phyloP scores from a whole-genome alignment of 1,139 yeast species.

The Pichia sp. region DNA sequence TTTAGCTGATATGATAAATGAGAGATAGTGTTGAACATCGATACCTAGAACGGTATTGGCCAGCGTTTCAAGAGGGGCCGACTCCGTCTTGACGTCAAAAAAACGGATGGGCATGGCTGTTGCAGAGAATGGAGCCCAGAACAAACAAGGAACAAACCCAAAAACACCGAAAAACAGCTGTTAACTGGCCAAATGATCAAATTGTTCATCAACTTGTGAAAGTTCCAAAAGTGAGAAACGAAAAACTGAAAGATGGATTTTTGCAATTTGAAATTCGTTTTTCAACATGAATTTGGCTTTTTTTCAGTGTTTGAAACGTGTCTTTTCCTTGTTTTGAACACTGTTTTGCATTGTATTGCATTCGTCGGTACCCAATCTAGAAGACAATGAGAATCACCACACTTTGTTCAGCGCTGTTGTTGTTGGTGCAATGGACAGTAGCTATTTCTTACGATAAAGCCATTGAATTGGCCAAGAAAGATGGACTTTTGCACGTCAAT shows the following conservation, averaged over 20 bases:
- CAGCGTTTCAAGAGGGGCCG: slow-evolving; percentile 52
- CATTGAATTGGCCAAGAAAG: slow-evolving; percentile 9
- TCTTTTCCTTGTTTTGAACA: neutral
- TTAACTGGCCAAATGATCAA: neutral
- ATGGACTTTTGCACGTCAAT: slow-evolving; percentile 36
- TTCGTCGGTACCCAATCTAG: neutral
- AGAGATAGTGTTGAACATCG: slow-evolving; percentile 74
- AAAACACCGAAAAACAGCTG: neutral
- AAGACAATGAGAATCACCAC: neutral
- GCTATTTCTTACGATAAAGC: slow-evolving; percentile 22
- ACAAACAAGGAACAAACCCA: neutral
- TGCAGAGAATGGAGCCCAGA: neutral
- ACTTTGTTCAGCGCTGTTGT: slow-evolving; percentile 3
- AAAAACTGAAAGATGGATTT: neutral
- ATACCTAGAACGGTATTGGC: slow-evolving; percentile 72
- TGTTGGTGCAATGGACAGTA: slow-evolving; percentile 7
- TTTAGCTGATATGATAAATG: slow-evolving; percentile 54
- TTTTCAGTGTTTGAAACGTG: neutral
- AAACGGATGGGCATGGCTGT: slow-evolving; percentile 41
- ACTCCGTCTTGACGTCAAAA: slow-evolving; percentile 46
- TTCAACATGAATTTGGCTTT: neutral
- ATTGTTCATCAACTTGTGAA: neutral
- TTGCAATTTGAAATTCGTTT: neutral
- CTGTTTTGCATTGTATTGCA: neutral
- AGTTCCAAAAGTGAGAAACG: neutral